Conservation (phyloP, 805 yeast genomes). For the Yamadazyma tumulicola region DNA sequence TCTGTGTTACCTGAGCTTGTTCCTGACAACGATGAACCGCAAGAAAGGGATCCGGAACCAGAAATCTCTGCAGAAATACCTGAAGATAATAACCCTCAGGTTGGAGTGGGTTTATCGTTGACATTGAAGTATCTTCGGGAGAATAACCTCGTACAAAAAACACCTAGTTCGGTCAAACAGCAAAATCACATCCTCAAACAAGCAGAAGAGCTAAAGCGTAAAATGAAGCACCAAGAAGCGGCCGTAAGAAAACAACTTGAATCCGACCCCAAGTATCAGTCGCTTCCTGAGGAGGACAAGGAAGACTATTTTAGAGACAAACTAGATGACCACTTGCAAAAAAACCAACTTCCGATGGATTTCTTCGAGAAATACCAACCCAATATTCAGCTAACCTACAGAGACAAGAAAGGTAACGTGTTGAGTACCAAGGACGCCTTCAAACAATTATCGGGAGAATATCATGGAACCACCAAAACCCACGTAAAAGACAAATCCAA, state of each 20-base stretch:
- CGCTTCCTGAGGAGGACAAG: slow-evolving; percentile 26
- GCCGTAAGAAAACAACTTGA: slow-evolving; percentile 26
- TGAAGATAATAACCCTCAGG: neutral
- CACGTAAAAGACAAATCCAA: slow-evolving; percentile 1
- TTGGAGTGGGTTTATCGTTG: slow-evolving; percentile 19
- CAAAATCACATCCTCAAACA: slow-evolving; percentile 19
- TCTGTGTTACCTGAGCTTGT: neutral
- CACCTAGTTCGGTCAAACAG: neutral
- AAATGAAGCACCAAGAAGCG: slow-evolving; percentile 32
- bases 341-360: neutral
- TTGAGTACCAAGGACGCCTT: slow-evolving; percentile 68
- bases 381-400: slow-evolving; percentile 51
- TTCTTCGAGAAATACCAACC: slow-evolving; percentile 37
- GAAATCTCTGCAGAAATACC: neutral
- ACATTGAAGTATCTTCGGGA: slow-evolving; percentile 26
- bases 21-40: neutral
- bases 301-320: slow-evolving; percentile 20
- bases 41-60: neutral
- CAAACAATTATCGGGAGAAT: slow-evolving; percentile 71
- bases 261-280: slow-evolving; percentile 22
- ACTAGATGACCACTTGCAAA: slow-evolving; percentile 26
- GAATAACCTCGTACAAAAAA: slow-evolving; percentile 15
- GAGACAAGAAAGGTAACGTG: slow-evolving; percentile 60
- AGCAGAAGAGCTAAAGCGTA: slow-evolving; percentile 27
- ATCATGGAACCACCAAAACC: slow-evolving; percentile 53